phyloP scores from a whole-genome alignment of 345 rosid species.

The Luvunga scandens region DNA sequence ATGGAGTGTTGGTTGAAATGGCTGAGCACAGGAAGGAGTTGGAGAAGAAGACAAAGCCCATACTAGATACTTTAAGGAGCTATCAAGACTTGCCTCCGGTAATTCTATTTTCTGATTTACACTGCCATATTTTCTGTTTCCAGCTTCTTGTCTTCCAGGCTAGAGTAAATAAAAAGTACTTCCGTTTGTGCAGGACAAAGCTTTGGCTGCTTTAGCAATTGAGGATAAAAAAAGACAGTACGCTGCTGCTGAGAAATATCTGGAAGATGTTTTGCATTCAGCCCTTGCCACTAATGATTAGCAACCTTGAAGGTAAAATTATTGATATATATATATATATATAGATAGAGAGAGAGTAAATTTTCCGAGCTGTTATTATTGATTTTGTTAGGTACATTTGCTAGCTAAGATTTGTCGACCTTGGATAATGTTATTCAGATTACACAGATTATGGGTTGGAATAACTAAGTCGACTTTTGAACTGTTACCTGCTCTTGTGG shows the following conservation, averaged over 20 bases:
- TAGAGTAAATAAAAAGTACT: background rate
- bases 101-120: constrained; percentile 14
- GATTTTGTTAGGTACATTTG: background rate
- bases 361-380: background rate
- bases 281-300: constrained; percentile 59
- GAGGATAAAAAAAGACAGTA: constrained; percentile 93
- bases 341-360: background rate
- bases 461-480: too few relatives aligned
- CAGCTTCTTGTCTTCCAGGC: background rate
- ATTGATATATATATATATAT: background rate
- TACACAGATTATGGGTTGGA: too few relatives aligned
- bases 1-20: constrained; percentile 82
- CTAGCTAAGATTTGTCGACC: background rate
- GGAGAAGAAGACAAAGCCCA: constrained; percentile 90
- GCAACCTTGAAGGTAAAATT: background rate
- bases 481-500: too few relatives aligned
- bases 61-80: constrained; percentile 83
- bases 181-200: constrained; percentile 62
- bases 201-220: constrained; percentile 87
- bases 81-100: constrained; percentile 98
- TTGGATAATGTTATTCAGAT: background rate
- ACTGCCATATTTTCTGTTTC: background rate
- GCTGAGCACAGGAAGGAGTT: constrained; percentile 81
- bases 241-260: constrained; percentile 86
- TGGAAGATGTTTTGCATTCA: constrained; percentile 83